These are phyloP conservation scores for Schizothecium vesticola DNA, from an alignment of 495 filamentous ascomycete genomes.

Conservation along the genomic window DNA sequence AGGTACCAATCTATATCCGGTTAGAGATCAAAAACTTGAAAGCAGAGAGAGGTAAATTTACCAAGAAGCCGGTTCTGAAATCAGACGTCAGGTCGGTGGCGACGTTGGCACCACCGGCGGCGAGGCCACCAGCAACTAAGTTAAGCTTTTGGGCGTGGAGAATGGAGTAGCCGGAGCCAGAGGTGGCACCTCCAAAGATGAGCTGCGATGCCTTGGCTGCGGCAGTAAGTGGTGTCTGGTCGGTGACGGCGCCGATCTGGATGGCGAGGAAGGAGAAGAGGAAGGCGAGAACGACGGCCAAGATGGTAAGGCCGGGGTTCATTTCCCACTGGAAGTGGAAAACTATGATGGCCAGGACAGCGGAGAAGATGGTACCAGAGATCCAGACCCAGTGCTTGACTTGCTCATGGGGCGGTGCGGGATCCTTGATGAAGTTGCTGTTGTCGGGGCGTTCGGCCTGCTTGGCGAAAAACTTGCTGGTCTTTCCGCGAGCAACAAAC, in stretches of 20 bases:
- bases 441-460: conserved; percentile 28
- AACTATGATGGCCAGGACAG: conserved; percentile 54
- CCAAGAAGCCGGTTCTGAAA: conserved; percentile 59
- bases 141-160: conserved; percentile 54
- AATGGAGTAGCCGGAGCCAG: conserved; percentile 39
- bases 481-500: conserved; percentile 38
- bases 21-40: too few relatives aligned
- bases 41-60: too few relatives aligned
- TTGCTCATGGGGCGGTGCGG: conserved; percentile 47
- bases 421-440: conserved; percentile 41
- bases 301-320: conserved; percentile 54
- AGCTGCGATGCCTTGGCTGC: conserved; percentile 64
- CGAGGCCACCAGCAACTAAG: conserved; percentile 57
- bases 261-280: conserved; percentile 65
- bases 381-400: conserved; percentile 61
- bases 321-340: conserved; percentile 57
- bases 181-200: conserved; percentile 58
- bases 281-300: conserved; percentile 59
- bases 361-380: conserved; percentile 44
- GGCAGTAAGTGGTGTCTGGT: conserved; percentile 59
- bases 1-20: conserved; percentile 41
- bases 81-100: conserved; percentile 51
- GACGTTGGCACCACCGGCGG: conserved; percentile 53
- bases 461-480: conserved; percentile 42
- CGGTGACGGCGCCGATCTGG: conserved; percentile 58